Percentiles rank a stretch among this genome's conserved stretches.
These are phyloP conservation scores for Lachancea sp. DNA, from an alignment of 805 yeast species.

Conservation along the genomic window DNA sequence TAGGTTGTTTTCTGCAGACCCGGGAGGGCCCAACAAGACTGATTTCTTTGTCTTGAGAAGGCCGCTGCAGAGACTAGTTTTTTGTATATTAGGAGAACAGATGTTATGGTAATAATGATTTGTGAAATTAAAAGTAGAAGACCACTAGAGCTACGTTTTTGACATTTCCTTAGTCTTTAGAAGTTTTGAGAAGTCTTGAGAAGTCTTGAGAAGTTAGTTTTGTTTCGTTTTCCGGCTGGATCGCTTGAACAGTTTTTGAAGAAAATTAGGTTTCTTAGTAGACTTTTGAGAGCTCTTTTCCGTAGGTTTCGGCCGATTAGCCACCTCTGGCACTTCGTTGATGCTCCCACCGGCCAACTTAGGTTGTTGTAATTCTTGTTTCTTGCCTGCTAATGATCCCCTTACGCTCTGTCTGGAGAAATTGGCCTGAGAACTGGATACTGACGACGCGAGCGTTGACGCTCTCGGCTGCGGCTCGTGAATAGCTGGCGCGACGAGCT, in stretches of 20 bases:
- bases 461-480: neutral
- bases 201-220: no score
- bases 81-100: conserved; percentile 3
- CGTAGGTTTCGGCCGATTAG: neutral
- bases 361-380: neutral
- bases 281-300: neutral
- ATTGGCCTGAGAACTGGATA: conserved; percentile 2
- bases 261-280: conserved; percentile 1
- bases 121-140: neutral
- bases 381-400: neutral
- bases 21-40: neutral
- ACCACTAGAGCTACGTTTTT: no score
- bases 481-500: neutral
- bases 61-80: neutral
- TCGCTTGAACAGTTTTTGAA: conserved; percentile 14
- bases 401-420: conserved; percentile 1
- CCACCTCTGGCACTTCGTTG: neutral
- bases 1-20: neutral
- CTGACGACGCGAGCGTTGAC: neutral
- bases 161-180: no score
- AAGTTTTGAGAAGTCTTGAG: no score
- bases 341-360: neutral
- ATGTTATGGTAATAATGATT: neutral
- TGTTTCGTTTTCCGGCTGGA: conserved; percentile 4
- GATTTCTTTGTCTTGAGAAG: neutral